Evolutionary conservation across 805 yeast genomes (phyloP), one percentile per base, ranked within the genome.

Genomic region (Kazachstania africana): DNA sequence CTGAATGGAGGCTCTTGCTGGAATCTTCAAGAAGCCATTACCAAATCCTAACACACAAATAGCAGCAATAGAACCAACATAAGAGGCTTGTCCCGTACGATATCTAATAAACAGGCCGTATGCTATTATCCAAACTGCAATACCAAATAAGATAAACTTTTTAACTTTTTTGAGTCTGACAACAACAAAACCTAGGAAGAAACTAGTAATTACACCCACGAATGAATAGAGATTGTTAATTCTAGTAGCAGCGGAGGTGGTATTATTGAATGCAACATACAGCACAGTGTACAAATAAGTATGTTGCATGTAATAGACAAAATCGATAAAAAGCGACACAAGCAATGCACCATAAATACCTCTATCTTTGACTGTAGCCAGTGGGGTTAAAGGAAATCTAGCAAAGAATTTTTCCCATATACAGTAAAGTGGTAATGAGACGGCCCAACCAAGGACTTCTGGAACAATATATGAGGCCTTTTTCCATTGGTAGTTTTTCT

Each of bases 21-120:
- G 65, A 44, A 73, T 75, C n/a, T 81, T 72, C 60, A 77, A 73
- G 51, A 77, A 69, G 14, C 82, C 82, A 28, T 80, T 81, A 42
- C 82, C 84, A 37, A 78, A 66, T 40, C 85, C 85, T 39, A 75
- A 52, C 12, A 78, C 45, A 45, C 75, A 68, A 39, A 71, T 62
- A 5, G 76, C 70, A 10, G 78, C 84, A 49, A 78, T 70, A 35
- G 77, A 60, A 40, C 83, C 84, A 27, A 62, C 43, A 29, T 61
- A 57, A 17, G 72, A 63, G 22, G 53, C 47, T 21, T 53, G 51
- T 32, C 55, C 62, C 29, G 76, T 74, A 48, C 83, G 63, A 58
- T 47, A 78, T 35, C 62, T 64, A 37, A 66, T 57, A 40, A 78
- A 57, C 26, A 78, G 42, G 31, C 82, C 85, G 51, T 70, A 59